phyloP scores from a whole-genome alignment of 1,284 basidiomycete genomes.

The Marasmius fiardii region DNA sequence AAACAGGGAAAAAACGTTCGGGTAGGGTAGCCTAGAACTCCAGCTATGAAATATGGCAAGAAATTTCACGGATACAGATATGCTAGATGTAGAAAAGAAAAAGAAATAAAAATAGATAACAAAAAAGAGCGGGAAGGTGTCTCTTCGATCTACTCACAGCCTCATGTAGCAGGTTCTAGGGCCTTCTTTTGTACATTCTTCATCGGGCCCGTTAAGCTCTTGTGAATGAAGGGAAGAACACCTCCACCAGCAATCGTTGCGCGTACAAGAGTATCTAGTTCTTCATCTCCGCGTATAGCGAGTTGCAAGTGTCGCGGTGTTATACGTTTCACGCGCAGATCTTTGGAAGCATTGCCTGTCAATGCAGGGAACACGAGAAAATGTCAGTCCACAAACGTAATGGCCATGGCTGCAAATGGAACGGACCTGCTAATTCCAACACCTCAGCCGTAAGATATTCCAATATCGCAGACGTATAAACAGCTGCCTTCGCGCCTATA shows the following conservation, averaged over 20 bases:
- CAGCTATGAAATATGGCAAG: too few relatives aligned
- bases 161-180: background rate
- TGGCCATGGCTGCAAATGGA: background rate
- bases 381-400: background rate
- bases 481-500: slow-evolving; percentile 89
- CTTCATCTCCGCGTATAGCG: slow-evolving; percentile 96
- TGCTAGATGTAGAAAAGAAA: too few relatives aligned
- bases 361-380: background rate
- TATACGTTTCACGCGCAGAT: slow-evolving; percentile 94
- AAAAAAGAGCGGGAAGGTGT: too few relatives aligned
- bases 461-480: slow-evolving; percentile 88
- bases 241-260: slow-evolving; percentile 80
- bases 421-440: slow-evolving; percentile 81
- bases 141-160: background rate
- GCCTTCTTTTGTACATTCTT: slow-evolving; percentile 4
- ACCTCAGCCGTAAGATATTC: slow-evolving; percentile 93
- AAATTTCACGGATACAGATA: too few relatives aligned
- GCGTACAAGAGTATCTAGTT: slow-evolving; percentile 76
- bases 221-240: slow-evolving; percentile 96
- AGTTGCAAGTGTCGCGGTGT: slow-evolving; percentile 92
- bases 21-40: too few relatives aligned
- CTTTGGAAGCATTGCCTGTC: slow-evolving; percentile 95
- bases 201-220: slow-evolving; percentile 53
- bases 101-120: too few relatives aligned
- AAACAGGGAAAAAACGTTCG: too few relatives aligned